Conservation (phyloP, 495 filamentous ascomycete genomes). For the Evernia prunastri region DNA sequence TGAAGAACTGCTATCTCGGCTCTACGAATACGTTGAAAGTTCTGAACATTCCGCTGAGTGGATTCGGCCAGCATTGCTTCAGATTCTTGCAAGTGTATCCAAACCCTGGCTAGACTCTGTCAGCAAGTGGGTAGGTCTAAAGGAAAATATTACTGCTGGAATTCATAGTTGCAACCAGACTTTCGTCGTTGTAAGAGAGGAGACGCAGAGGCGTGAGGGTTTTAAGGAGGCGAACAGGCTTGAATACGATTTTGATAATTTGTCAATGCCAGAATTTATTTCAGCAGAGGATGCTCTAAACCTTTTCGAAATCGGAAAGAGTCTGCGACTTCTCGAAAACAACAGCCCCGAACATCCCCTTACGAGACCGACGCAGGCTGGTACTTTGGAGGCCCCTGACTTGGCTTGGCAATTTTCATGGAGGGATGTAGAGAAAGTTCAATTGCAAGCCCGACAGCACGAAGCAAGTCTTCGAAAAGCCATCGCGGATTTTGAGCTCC, state of each 20-base stretch:
- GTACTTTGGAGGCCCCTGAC: conserved; percentile 43
- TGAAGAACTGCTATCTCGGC: conserved; percentile 58
- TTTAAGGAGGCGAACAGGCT: conserved; percentile 45
- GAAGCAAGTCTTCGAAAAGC: conserved; percentile 46
- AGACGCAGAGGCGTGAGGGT: conserved; percentile 47
- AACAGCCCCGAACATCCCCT: conserved; percentile 77
- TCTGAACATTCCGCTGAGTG: conserved; percentile 57
- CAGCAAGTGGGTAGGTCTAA: conserved; percentile 72
- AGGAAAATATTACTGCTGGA: conserved; percentile 44
- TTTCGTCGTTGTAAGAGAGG: conserved; percentile 59
- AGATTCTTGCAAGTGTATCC: conserved; percentile 59
- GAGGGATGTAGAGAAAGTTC: conserved; percentile 60
- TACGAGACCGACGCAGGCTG: conserved; percentile 42
- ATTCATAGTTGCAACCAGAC: conserved; percentile 37
- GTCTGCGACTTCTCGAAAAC: conserved; percentile 62
- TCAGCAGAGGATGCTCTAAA: conserved; percentile 54
- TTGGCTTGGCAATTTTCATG: conserved; percentile 73
- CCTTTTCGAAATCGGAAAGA: conserved; percentile 73
- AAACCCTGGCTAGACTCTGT: conserved; percentile 63
- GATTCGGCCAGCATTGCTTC: conserved; percentile 55
- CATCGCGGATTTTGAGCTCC: conserved; percentile 30
- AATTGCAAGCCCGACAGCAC: conserved; percentile 56
- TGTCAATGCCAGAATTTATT: conserved; percentile 61
- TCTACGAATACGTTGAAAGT: conserved; percentile 58
- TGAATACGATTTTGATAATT: conserved; percentile 55